Conservation (phyloP, 2,329 filamentous ascomycete species). For the Monilinia laxa region DNA sequence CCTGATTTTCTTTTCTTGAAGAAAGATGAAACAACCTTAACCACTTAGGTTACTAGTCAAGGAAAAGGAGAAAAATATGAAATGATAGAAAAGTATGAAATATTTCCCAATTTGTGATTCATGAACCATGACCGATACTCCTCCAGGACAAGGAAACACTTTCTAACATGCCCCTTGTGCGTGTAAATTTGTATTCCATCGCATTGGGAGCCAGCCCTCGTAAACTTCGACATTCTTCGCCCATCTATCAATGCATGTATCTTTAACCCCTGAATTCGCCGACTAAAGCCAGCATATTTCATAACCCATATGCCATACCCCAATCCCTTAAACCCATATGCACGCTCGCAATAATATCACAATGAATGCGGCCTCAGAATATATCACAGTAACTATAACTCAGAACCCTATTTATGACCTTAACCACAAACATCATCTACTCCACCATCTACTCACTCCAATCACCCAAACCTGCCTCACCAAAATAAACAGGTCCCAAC, state of each 20-base stretch:
- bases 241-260: neutral
- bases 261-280: neutral
- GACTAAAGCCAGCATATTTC: neutral
- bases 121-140: neutral
- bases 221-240: neutral
- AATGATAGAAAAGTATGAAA: neutral
- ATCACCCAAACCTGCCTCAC: constrained; percentile 33
- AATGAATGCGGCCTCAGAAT: neutral
- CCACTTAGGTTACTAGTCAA: neutral
- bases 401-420: neutral
- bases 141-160: constrained; percentile 9
- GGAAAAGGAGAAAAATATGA: neutral
- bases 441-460: constrained; percentile 35
- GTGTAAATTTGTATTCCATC: constrained; percentile 1
- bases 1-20: neutral
- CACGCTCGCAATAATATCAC: neutral
- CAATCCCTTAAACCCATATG: neutral
- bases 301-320: neutral
- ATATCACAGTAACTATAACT: neutral
- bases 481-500: constrained; percentile 36
- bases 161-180: constrained; percentile 3
- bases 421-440: neutral
- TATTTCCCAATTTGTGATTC: neutral
- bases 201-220: neutral
- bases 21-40: constrained; percentile 3